phyloP scores from a whole-genome alignment of 306 rosid genomes.

The Geum urbanum region DNA sequence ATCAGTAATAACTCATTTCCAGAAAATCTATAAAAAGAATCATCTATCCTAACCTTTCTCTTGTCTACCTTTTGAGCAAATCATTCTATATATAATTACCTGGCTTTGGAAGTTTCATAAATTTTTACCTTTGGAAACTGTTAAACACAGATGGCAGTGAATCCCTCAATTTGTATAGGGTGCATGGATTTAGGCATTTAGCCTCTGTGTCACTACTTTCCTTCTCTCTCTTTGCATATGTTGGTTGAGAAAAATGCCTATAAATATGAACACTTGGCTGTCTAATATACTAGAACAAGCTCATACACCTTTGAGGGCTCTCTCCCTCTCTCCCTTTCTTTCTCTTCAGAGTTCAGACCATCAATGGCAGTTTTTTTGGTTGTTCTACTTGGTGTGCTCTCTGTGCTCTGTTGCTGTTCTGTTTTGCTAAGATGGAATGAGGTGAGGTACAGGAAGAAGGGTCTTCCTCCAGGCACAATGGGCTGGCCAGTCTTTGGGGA shows the following conservation, averaged over 20 bases:
- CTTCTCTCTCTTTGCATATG: conserved; percentile 30
- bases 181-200: conserved; percentile 62
- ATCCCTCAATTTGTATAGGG: conserved; percentile 43
- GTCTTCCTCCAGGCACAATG: conserved; percentile 96
- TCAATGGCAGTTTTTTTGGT: conserved; percentile 64
- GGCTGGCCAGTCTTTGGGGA: conserved; percentile 99
- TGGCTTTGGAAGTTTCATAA: conserved; percentile 10
- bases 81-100: not conserved
- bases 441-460: conserved; percentile 69
- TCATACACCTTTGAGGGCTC: conserved; percentile 31
- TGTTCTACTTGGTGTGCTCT: conserved; percentile 34
- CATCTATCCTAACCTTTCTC: conserved; percentile 14
- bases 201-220: conserved; percentile 29
- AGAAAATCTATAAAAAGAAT: not conserved
- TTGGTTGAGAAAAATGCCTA: conserved; percentile 34
- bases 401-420: conserved; percentile 79
- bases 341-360: conserved; percentile 38
- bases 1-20: not conserved
- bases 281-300: conserved; percentile 35
- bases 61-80: not conserved
- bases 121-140: not conserved
- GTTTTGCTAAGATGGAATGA: conserved; percentile 87
- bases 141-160: conserved; percentile 14
- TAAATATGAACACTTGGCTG: conserved; percentile 42
- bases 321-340: conserved; percentile 24